These are phyloP conservation scores for Chamaenerion angustifolium DNA, from an alignment of 345 rosid species.

Conservation along the genomic window DNA sequence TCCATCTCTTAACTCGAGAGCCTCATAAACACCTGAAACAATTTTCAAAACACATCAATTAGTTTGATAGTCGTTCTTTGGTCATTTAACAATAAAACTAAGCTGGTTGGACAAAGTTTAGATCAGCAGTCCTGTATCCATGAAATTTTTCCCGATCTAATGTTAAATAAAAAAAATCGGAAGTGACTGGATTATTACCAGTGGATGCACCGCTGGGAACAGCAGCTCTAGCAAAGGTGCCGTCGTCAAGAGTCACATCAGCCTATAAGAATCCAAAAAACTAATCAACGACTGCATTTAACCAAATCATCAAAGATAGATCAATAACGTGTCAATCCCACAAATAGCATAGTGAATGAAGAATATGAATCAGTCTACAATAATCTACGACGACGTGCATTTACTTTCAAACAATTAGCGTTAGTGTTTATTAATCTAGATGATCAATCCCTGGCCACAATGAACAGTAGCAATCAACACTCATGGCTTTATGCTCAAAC, in stretches of 20 bases:
- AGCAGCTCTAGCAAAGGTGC: slow-evolving; percentile 55
- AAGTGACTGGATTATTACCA: slow-evolving; percentile 26
- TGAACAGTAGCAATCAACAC: no score
- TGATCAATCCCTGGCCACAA: no score
- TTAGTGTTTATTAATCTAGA: no score
- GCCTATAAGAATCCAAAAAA: slow-evolving; percentile 23
- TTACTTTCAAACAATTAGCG: no score
- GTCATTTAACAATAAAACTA: neutral
- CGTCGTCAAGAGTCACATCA: slow-evolving; percentile 46
- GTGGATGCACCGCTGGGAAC: slow-evolving; percentile 99
- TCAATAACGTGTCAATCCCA: no score
- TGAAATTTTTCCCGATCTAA: no score
- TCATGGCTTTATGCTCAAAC: no score
- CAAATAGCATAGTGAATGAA: no score
- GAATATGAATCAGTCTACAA: no score
- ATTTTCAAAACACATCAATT: neutral
- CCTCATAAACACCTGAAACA: slow-evolving; percentile 71
- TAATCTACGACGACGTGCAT: no score
- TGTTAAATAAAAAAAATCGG: no score
- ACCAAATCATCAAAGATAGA: neutral
- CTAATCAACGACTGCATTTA: neutral
- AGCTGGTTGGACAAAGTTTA: neutral
- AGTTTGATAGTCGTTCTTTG: no score
- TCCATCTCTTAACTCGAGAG: slow-evolving; percentile 91
- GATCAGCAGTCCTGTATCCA: neutral